Evolutionary conservation across 306 rosid genomes (phyloP).

Genomic region (Fragaria ananassa): DNA sequence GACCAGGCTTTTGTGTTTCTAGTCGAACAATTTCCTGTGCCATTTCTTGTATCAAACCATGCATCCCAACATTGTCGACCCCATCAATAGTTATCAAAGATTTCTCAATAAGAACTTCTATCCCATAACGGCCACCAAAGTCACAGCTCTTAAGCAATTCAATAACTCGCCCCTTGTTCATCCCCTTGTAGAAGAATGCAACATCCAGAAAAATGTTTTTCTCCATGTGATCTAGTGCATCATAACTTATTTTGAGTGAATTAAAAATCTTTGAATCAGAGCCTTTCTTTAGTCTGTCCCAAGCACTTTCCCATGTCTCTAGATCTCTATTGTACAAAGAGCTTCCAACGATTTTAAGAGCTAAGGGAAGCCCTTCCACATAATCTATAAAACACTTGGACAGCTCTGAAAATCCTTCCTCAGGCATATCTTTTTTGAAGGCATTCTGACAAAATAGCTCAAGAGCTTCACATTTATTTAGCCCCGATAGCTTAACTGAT

Average conservation of each 20-base stretch:
- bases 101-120: constrained; percentile 28
- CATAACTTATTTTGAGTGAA: not conserved
- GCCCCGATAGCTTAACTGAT: not conserved
- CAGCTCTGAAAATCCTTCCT: not conserved
- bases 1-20: not conserved
- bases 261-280: not conserved
- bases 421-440: not conserved
- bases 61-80: not conserved
- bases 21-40: constrained; percentile 33
- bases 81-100: constrained; percentile 22
- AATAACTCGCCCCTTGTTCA: not conserved
- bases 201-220: not conserved
- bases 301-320: not conserved
- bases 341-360: not conserved
- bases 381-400: not conserved
- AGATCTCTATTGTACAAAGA: not conserved
- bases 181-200: not conserved
- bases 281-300: not conserved
- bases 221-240: not conserved
- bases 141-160: not conserved
- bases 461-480: not conserved
- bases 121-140: no score
- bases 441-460: not conserved
- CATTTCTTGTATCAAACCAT: constrained; percentile 37
- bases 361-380: not conserved